Evolutionary conservation across 345 rosid genomes (phyloP), one percentile per base, ranked within the genome.

Genomic region (Syzygium aqueum): DNA sequence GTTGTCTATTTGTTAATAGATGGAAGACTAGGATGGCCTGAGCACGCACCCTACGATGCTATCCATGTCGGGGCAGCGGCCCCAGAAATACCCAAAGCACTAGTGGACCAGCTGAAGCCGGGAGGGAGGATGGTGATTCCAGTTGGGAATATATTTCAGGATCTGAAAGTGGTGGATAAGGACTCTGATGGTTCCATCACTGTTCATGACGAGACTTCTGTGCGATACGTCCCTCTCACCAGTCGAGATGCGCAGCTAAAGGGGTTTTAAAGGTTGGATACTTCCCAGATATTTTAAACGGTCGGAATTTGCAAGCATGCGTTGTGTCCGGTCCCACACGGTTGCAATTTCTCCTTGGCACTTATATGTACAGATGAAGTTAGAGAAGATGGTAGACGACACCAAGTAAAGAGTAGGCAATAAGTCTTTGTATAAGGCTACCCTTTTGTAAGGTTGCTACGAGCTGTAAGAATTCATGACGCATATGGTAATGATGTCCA

Each of bases 111-210:
- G 91, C 90, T 98, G 88, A 98, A 98, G 90, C 98, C 99, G 1
- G 99, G 99, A 40, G 99, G 99, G 28, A 90, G 98, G 89, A 94
- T 98, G 99, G 99, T 98, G 87, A 98, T 98, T 85, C 99, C 99
- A 0, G 97, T 96, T 65, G 99, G 99, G 54, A 93, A 95, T 10
- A 90, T 94, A 82, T 93, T 93, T 77, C 99, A 98, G 88, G 97
- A 95, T 87, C 87, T 98, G 88, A 92, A 94, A 91, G 97, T 98
- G 46, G 88, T 98, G 27, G 95, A 95, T 63, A 98, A 98, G 90
- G 89, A 54, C 30, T 87, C 89, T 87, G 99, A 96, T 90, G 99
- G 99, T 80, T 93, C 99, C 33, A 46, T 95, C 65, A 94, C 92
- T 43, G 84, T 92, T 33, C 90, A 89, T 37, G 93, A 91, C 3